These are phyloP conservation scores for Pichia cactophila DNA, from an alignment of 1,139 yeast genomes.

Conservation along the genomic window DNA sequence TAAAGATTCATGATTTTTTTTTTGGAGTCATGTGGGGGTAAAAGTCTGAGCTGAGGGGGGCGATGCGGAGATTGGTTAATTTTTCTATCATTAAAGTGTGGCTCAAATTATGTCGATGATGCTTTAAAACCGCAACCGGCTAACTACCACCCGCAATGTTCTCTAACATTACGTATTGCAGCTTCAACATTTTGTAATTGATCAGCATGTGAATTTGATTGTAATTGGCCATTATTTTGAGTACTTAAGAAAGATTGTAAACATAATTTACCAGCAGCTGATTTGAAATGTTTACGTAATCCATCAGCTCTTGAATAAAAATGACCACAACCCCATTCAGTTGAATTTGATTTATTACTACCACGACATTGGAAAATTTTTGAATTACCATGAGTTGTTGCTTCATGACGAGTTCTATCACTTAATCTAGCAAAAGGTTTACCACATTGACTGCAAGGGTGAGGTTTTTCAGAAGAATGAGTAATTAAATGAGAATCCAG, in stretches of 20 bases:
- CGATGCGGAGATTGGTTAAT: too few species aligned
- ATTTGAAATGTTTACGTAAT: slow-evolving; percentile 12
- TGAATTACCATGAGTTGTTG: slow-evolving; percentile 9
- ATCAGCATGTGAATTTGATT: neutral
- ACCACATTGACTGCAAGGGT: slow-evolving; percentile 76
- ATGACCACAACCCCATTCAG: slow-evolving; percentile 14
- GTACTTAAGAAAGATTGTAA: slow-evolving; percentile 6
- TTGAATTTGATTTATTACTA: neutral
- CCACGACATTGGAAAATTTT: slow-evolving; percentile 10
- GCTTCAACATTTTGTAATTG: slow-evolving; percentile 5
- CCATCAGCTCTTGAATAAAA: slow-evolving; percentile 13
- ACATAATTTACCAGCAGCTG: slow-evolving; percentile 11
- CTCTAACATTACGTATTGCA: slow-evolving; percentile 11
- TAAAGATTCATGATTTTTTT: too few species aligned
- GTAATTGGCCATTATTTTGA: too few species aligned
- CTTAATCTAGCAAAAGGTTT: slow-evolving; percentile 95
- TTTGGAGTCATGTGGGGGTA: too few species aligned
- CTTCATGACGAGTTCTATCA: slow-evolving; percentile 89
- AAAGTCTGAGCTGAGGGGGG: too few species aligned
- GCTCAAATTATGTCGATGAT: too few species aligned
- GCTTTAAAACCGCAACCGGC: too few species aligned
- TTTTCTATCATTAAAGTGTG: too few species aligned
- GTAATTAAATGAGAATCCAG: slow-evolving; percentile 86
- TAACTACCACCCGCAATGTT: slow-evolving; percentile 11
- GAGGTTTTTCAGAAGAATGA: slow-evolving; percentile 91